Evolutionary conservation across 1,139 yeast species (phyloP).

Genomic region (Geotrichum carabidarum): DNA sequence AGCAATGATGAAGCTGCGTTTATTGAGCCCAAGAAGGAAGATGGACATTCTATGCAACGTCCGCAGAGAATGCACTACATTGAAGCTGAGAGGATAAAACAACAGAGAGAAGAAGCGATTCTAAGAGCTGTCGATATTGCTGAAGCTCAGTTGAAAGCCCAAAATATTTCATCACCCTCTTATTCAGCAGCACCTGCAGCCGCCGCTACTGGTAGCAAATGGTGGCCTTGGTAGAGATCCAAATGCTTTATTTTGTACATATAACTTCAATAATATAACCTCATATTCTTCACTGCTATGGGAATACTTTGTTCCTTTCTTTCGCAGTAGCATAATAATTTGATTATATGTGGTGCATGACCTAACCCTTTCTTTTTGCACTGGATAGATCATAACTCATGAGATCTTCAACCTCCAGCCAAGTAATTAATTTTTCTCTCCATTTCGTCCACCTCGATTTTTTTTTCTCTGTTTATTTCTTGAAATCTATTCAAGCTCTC

Average conservation of each 20-base stretch:
- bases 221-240: background rate
- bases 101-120: constrained; percentile 62
- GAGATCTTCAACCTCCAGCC: background rate
- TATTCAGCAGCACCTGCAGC: background rate
- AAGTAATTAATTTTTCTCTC: background rate
- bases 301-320: background rate
- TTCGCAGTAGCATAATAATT: background rate
- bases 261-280: background rate
- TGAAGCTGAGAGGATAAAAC: constrained; percentile 68
- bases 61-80: constrained; percentile 69
- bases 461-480: background rate
- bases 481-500: background rate
- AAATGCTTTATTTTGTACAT: background rate
- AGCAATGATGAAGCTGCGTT: constrained; percentile 30
- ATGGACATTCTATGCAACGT: constrained; percentile 50
- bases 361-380: background rate
- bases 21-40: constrained; percentile 38
- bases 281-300: background rate
- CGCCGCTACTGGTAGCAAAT: background rate
- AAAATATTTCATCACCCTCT: background rate
- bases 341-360: background rate
- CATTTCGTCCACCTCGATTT: background rate
- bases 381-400: background rate
- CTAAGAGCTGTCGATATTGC: constrained; percentile 52
- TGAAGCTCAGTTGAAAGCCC: constrained; percentile 26